These are phyloP conservation scores for Flammula alnicola DNA, from an alignment of 1,284 basidiomycete genomes.

Conservation along the genomic window DNA sequence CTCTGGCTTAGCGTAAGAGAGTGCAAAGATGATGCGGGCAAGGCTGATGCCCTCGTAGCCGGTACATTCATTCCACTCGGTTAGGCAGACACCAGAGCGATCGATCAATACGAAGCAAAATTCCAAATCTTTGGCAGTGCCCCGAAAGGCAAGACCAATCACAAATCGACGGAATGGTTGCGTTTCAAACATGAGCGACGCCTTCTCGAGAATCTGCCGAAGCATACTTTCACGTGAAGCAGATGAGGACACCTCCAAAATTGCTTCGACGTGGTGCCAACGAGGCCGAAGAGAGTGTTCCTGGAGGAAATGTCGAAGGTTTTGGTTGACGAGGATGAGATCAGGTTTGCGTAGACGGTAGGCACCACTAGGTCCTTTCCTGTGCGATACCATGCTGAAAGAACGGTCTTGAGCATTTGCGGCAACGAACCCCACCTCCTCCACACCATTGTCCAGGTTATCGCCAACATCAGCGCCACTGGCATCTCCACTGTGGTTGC, in stretches of 20 bases:
- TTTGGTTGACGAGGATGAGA: constrained; percentile 10
- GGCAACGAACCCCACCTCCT: constrained; percentile 5
- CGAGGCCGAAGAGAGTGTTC: constrained; percentile 1
- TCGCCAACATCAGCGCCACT: constrained; percentile 1
- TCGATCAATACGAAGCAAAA: constrained; percentile 14
- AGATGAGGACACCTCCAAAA: constrained; percentile 12
- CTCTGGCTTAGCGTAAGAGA: constrained; percentile 5
- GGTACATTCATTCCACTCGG: not conserved
- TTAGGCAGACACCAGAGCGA: constrained; percentile 9
- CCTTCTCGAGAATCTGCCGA: constrained; percentile 15
- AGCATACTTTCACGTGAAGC: constrained; percentile 6
- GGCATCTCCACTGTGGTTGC: not conserved
- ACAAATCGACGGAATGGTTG: constrained; percentile 17
- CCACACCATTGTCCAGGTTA: constrained; percentile 3
- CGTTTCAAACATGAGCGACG: constrained; percentile 15
- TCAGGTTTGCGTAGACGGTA: constrained; percentile 13
- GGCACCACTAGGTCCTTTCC: constrained; percentile 8
- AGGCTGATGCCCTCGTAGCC: constrained; percentile 1
- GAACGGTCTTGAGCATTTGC: constrained; percentile 9
- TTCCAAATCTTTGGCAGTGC: not conserved
- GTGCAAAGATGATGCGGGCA: constrained; percentile 1
- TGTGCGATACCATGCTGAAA: constrained; percentile 14
- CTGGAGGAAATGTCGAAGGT: constrained; percentile 3
- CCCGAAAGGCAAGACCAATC: constrained; percentile 12
- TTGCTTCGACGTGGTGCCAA: constrained; percentile 15